Percentiles rank a stretch among this genome's conserved stretches.
phyloP scores from a whole-genome alignment of 352 stramenopile genomes.

The Blastocystis sp. region DNA sequence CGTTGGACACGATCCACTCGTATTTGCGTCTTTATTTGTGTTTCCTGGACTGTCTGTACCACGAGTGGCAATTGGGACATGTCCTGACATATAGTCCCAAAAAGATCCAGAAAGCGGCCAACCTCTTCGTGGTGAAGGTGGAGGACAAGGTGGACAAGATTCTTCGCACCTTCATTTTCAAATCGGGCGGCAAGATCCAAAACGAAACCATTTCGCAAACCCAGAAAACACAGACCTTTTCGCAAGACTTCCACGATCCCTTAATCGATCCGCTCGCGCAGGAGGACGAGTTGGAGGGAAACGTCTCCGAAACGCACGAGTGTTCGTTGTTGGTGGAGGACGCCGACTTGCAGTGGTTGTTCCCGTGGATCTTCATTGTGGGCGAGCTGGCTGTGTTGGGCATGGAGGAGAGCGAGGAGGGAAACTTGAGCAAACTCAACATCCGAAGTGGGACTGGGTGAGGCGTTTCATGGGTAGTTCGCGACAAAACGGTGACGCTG shows the following conservation, averaged over 20 bases:
- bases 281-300: neutral
- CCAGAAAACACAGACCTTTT: neutral
- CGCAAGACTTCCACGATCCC: conserved; percentile 18
- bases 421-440: conserved; percentile 37
- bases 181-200: conserved; percentile 35
- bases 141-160: conserved; percentile 51
- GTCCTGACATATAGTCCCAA: neutral
- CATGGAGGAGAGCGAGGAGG: conserved; percentile 54
- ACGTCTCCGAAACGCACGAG: conserved; percentile 30
- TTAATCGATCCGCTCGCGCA: neutral
- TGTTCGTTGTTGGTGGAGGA: conserved; percentile 48
- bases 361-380: conserved; percentile 63
- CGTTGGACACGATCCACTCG: conserved; percentile 41
- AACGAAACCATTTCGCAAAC: neutral
- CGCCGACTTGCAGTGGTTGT: conserved; percentile 35
- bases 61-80: neutral
- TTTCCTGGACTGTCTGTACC: conserved; percentile 26
- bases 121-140: conserved; percentile 16
- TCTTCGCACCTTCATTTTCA: conserved; percentile 60
- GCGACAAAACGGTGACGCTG: conserved; percentile 36
- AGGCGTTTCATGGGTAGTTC: neutral
- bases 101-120: conserved; percentile 68
- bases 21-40: conserved; percentile 52
- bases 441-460: neutral
- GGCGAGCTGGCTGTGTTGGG: conserved; percentile 37